Conservation (phyloP, 352 stramenopile genomes). For the Phytophthora parvispora region DNA sequence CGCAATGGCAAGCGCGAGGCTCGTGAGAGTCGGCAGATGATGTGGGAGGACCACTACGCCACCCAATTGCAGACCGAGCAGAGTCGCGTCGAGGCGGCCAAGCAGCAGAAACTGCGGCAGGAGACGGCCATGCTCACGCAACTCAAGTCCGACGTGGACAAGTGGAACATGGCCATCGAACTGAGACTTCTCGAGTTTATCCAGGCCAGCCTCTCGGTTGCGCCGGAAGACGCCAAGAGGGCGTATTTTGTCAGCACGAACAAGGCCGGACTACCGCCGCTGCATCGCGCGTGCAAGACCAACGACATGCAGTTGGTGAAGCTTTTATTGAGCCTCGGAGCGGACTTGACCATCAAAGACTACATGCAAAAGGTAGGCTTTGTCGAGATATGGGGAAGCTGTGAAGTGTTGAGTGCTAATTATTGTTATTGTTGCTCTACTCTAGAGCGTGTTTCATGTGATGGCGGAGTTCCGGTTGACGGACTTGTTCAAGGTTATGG, state of each 20-base stretch:
- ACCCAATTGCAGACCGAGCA: conserved; percentile 35
- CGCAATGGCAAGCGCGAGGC: conserved; percentile 58
- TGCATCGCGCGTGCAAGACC: conserved; percentile 65
- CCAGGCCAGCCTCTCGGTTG: conserved; percentile 35
- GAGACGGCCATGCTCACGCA: conserved; percentile 64
- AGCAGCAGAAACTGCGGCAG: conserved; percentile 59
- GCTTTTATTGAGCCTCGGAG: conserved; percentile 50
- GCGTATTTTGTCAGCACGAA: conserved; percentile 56
- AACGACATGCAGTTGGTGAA: conserved; percentile 54
- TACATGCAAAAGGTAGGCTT: conserved; percentile 39
- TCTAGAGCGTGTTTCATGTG: conserved; percentile 59
- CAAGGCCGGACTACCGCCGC: conserved; percentile 56
- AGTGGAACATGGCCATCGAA: conserved; percentile 81
- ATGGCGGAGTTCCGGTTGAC: conserved; percentile 46
- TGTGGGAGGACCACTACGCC: conserved; percentile 71
- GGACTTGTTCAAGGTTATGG: conserved; percentile 54
- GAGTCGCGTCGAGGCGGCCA: conserved; percentile 16
- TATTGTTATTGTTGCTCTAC: neutral
- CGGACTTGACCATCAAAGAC: conserved; percentile 45
- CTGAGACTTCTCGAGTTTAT: conserved; percentile 58
- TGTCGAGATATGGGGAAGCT: neutral
- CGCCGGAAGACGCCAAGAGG: conserved; percentile 11
- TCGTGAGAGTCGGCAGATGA: conserved; percentile 66
- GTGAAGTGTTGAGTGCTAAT: neutral
- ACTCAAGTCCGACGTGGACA: conserved; percentile 63